Base-by-base conservation (phyloP, 257 asterid species). In the Dorcoceras hygrometricum region DNA sequence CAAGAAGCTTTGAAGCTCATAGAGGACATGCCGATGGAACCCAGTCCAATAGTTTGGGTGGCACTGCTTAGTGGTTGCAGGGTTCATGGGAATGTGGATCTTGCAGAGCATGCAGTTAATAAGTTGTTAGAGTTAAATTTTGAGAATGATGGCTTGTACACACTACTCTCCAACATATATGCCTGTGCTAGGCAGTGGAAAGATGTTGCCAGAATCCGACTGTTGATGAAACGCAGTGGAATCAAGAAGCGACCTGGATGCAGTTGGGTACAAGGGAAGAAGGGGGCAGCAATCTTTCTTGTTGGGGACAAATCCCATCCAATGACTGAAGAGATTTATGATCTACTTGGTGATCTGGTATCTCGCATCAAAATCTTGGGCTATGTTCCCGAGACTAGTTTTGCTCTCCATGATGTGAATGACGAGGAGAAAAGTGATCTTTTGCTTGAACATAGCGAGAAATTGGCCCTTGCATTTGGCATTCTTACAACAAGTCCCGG, bases 371-470 rank as follows among this genome's bases (percentile, higher is more conserved):
- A 86, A 73, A 62, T 76, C 23, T 81, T 92, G 95, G 98, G 98
- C 0, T 92, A 92, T 68, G 81, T 83, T n/a, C 88, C 97, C 4
- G 97, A 92, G 75, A 92, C 93, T 28, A 78, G 77, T 75, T 92
- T 80, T 77, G 95, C 96, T 29, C 96, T 92, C 58, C 98, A 92
- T 66, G 98, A 92, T 59, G 98, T 92, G n/a, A 95, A 87, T 75
- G 95, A 92, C 62, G 98, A 92, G 80, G 96, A 92, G 84, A 89
- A 89, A 75, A 82, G 89, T 2, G 88, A 87, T 80, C 85, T 87
- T 60, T 75, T 89, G 39, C 67, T 81, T 57, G 96, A 92, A 75
- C 98, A 92, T 58, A 89, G 98, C 73, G 98, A 92, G 87, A 92
- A 92, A 76, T 72, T 92, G 87, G 97, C 97, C 1, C 90, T 92